phyloP scores from a whole-genome alignment of 2,329 filamentous ascomycete species.

The Fusarium pseudonygamai region DNA sequence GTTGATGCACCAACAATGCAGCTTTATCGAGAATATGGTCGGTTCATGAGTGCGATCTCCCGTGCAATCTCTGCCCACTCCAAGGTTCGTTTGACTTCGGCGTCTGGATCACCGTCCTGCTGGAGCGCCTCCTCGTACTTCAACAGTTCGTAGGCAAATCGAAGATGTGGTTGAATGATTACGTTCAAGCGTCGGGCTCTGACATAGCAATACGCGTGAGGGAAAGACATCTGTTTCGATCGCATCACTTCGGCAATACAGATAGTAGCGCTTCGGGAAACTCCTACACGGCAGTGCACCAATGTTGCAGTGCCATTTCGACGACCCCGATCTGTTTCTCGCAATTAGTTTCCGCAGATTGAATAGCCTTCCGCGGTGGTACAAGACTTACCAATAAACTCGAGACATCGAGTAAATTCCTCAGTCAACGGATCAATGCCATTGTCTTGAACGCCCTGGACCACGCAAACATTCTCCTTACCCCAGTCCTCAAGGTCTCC shows the following conservation, averaged over 20 bases:
- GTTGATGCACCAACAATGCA: not conserved
- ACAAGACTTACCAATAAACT: constrained; percentile 86
- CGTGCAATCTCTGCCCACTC: constrained; percentile 91
- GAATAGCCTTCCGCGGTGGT: not conserved
- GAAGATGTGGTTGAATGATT: constrained; percentile 95
- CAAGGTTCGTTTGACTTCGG: constrained; percentile 74
- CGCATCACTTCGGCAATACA: constrained; percentile 99
- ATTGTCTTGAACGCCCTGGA: constrained; percentile 93
- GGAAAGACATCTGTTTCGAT: constrained; percentile 80
- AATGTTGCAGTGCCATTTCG: constrained; percentile 82
- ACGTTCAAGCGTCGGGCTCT: constrained; percentile 92
- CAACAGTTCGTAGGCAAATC: constrained; percentile 93
- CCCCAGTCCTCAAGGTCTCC: constrained; percentile 78
- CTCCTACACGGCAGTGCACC: constrained; percentile 95
- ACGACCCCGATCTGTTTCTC: constrained; percentile 77
- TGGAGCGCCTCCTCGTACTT: constrained; percentile 91
- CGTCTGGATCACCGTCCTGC: constrained; percentile 56
- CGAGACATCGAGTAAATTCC: constrained; percentile 85
- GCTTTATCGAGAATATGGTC: constrained; percentile 79
- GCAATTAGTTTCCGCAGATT: constrained; percentile 4
- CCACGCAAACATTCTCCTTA: constrained; percentile 77
- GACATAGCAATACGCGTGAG: constrained; percentile 95
- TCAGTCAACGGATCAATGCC: constrained; percentile 91
- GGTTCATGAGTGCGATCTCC: constrained; percentile 96
- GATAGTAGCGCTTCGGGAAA: constrained; percentile 94